Conservation (phyloP, 306 rosid species). For the Bauhinia variegata region DNA sequence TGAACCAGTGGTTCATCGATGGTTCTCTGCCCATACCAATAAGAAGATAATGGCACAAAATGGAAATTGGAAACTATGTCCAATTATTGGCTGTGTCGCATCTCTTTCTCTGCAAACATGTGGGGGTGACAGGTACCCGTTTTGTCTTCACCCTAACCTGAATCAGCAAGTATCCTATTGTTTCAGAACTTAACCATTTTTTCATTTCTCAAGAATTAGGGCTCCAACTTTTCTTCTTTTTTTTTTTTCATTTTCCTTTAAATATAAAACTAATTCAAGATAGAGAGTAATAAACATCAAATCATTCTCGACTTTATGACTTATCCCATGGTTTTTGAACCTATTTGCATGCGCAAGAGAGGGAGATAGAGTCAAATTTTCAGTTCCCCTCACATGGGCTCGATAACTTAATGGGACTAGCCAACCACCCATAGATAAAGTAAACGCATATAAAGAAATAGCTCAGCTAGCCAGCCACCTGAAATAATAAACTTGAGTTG, state of each 20-base stretch:
- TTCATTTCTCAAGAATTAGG: too few relatives aligned
- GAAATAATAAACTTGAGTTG: not conserved
- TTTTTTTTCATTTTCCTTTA: too few relatives aligned
- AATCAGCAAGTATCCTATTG: too few relatives aligned
- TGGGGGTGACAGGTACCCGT: not conserved
- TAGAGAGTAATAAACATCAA: too few relatives aligned
- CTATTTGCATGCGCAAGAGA: not conserved
- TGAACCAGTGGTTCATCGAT: too few relatives aligned
- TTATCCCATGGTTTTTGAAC: too few relatives aligned
- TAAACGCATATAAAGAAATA: not conserved
- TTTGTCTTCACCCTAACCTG: not conserved
- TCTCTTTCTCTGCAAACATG: slow-evolving; percentile 4
- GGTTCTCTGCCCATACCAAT: too few relatives aligned
- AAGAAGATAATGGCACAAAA: not conserved
- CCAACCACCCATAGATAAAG: not conserved
- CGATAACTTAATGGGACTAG: slow-evolving; percentile 3
- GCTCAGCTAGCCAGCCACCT: not conserved
- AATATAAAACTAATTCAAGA: too few relatives aligned
- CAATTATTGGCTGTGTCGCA: not conserved
- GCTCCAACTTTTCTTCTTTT: too few relatives aligned
- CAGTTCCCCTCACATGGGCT: slow-evolving; percentile 15
- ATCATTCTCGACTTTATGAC: too few relatives aligned
- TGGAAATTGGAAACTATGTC: not conserved
- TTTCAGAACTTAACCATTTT: too few relatives aligned
- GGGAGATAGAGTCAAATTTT: not conserved